These are phyloP conservation scores for Paramecium bursaria DNA, from an alignment of 73 alveolate genomes.

Conservation along the genomic window DNA sequence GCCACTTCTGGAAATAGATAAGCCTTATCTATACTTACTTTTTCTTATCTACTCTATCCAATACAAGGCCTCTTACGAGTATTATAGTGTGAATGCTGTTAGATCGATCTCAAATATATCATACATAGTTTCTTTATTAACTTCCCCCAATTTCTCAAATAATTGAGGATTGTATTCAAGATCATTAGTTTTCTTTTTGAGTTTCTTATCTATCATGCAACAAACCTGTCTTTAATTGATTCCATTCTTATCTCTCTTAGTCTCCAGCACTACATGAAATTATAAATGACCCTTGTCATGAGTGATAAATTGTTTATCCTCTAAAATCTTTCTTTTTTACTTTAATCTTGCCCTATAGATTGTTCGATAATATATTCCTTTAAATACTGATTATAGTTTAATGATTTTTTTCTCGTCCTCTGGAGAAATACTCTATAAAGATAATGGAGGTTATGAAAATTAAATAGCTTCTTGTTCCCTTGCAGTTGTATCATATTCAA, in stretches of 20 bases:
- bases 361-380: not conserved
- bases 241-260: not conserved
- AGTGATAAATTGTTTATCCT: not conserved
- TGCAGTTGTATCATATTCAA: constrained; percentile 14
- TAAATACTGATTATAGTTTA: not conserved
- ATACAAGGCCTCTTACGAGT: constrained; percentile 40
- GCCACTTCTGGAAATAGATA: not conserved
- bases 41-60: constrained; percentile 4
- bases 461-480: not conserved
- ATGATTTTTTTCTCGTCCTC: not conserved
- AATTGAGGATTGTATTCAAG: not conserved
- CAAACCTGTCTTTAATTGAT: too few relatives aligned
- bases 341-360: not conserved
- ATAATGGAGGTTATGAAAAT: not conserved
- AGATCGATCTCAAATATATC: constrained; percentile 14
- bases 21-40: constrained; percentile 4
- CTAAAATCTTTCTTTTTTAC: not conserved
- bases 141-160: constrained; percentile 3
- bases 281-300: not conserved
- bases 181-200: constrained; percentile 36
- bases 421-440: not conserved
- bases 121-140: not conserved
- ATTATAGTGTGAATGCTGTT: not conserved
- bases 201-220: constrained; percentile 3
- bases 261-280: not conserved